Evolutionary conservation across 306 rosid species (phyloP).

Genomic region (Neltuma alba): DNA sequence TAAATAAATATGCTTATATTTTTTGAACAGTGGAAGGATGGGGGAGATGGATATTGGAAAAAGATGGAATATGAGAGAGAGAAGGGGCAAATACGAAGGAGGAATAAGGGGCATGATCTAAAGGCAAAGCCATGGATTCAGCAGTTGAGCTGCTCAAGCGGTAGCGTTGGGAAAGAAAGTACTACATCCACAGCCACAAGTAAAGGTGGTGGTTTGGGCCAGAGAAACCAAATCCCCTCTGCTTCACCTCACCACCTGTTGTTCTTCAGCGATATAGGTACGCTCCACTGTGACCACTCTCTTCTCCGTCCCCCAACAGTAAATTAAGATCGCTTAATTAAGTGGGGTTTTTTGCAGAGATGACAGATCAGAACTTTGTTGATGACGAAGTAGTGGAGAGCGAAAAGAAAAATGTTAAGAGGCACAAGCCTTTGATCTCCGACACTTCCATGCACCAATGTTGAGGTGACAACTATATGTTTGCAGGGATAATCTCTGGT

Average conservation of each 20-base stretch:
- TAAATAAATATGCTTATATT: neutral
- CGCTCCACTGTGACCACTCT: neutral
- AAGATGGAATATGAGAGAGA: slow-evolving; percentile 49
- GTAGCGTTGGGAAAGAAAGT: slow-evolving; percentile 22
- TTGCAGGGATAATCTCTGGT: neutral
- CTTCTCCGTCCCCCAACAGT: neutral
- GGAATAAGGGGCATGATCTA: slow-evolving; percentile 31
- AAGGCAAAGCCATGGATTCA: slow-evolving; percentile 64
- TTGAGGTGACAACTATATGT: neutral
- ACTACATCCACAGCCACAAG: neutral
- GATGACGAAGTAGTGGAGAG: slow-evolving; percentile 52
- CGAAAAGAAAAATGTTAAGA: slow-evolving; percentile 36
- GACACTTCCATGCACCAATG: neutral
- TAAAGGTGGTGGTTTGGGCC: slow-evolving; percentile 25
- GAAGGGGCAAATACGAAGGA: slow-evolving; percentile 34
- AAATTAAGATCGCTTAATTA: neutral
- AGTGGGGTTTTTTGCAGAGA: slow-evolving; percentile 46
- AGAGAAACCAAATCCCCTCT: slow-evolving; percentile 31
- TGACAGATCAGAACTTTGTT: slow-evolving; percentile 78
- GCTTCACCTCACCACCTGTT: slow-evolving; percentile 20
- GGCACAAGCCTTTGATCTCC: slow-evolving; percentile 33
- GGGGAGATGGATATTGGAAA: slow-evolving; percentile 63
- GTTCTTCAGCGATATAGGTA: slow-evolving; percentile 50
- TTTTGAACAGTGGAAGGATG: slow-evolving; percentile 62
- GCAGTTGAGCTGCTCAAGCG: slow-evolving; percentile 50